Conservation (phyloP, 345 rosid genomes). For the Barbarea vulgaris region DNA sequence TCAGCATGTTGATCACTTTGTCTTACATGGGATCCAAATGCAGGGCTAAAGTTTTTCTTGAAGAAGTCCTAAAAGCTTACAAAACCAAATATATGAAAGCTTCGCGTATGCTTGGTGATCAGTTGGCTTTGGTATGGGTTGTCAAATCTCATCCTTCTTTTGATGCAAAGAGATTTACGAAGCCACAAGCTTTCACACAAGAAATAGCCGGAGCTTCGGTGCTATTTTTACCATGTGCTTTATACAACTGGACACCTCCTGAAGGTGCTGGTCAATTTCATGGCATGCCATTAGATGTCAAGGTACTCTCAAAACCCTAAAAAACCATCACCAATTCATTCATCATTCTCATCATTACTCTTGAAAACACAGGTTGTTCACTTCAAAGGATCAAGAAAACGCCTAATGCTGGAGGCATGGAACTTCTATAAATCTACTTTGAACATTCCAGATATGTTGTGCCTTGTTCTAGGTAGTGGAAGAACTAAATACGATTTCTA, state of each 20-base stretch:
- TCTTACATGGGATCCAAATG: conserved; percentile 7
- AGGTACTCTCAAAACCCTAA: conserved; percentile 50
- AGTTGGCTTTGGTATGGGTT: conserved; percentile 78
- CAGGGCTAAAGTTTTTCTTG: conserved; percentile 82
- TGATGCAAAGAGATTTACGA: conserved; percentile 67
- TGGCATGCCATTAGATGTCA: conserved; percentile 94
- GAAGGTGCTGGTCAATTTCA: conserved; percentile 99
- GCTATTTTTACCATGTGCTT: conserved; percentile 77
- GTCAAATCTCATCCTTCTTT: conserved; percentile 64
- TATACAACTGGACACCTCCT: conserved; percentile 97
- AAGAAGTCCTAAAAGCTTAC: conserved; percentile 66
- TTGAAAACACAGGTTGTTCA: conserved; percentile 64
- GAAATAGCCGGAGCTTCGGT: conserved; percentile 63
- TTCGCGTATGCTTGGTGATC: conserved; percentile 96
- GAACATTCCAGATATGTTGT: conserved; percentile 70
- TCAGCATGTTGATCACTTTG: not conserved
- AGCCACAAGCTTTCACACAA: conserved; percentile 60
- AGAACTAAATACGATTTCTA: conserved; percentile 93
- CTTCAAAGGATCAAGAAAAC: conserved; percentile 96
- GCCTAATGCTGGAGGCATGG: conserved; percentile 97
- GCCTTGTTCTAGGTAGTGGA: conserved; percentile 82
- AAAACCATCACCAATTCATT: not conserved
- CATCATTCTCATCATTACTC: not conserved
- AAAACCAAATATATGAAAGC: conserved; percentile 71
- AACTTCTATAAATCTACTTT: conserved; percentile 58